Base-by-base conservation (phyloP, 2,329 filamentous ascomycete species). In the Aureobasidium melanogenum region DNA sequence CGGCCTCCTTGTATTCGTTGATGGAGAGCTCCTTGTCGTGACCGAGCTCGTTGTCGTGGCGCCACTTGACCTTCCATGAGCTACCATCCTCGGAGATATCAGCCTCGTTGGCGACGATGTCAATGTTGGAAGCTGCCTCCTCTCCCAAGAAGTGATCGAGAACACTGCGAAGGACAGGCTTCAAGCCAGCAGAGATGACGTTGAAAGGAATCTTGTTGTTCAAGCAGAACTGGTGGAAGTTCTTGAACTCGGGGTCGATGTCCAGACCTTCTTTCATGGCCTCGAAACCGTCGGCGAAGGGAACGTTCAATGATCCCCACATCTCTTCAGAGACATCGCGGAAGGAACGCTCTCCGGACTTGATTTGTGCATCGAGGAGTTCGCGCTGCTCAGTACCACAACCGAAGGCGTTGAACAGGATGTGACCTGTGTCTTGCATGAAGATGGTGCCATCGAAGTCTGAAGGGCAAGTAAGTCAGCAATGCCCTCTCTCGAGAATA, bases 371-470 rank as follows among this genome's bases (percentile, higher is more conserved):
- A 63, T 88, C 85, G 55, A 88, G 80, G 43, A 79, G 67, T 61
- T 81, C 73, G 54, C 84, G 80, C 62, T 77, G 76, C 64, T 80
- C 76, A 24, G 77, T 74, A 30, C 85, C 85, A 71, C 84, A 87
- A 56, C 86, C 85, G 65, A 85, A 80, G 66, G 78, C 78, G 69
- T 88, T 84, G 72, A 88, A 86, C 54, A 88, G 81, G 65, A 88
- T 80, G 69, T 88, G 85, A 47, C 86, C 86, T 1, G 83, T 87
- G 66, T 87, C 84, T 77, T 69, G 62, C 67, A 68, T 85, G 76
- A 87, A 87, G 64, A 88, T 88, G 4, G 85, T 88, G 64, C 85
- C 85, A 70, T 88, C 85, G 66, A 88, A 88, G 72, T 88, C 84
- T 86, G 62, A 32, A 43, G 61, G 52, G 36, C 36, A 39, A 38